Base-by-base conservation (phyloP, 139 green algal species). In the Microglena sp. region DNA sequence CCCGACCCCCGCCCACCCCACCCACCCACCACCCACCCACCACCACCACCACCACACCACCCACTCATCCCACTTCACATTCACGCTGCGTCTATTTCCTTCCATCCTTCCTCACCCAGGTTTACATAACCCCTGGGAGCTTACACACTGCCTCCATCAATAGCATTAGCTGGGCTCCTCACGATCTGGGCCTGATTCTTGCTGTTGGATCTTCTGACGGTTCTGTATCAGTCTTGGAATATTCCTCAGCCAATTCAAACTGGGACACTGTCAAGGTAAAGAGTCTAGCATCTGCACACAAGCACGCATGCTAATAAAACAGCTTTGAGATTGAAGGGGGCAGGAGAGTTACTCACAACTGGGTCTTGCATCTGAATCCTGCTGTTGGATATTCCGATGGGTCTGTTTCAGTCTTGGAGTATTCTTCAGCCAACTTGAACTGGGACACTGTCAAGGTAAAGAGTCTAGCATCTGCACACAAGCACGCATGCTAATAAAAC, bases 131-230 rank as follows among this genome's bases (percentile, higher is more conserved):
- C 2, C 72, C 77, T 21, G 35, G 58, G 1, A 80, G 62, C 15
- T 59, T 86, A 31, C 82, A 86, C 67, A 77, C 77, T 33, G 83
- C 85, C 0, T 95, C 86, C 2, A 88, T 99, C 34, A 99, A 99
- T 78, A 84, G 82, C 65, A 74, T 99, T 5, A 68, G 74, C 27
- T 99, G 89, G 84, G 92, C 89, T 5, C 92, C 93, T 0, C 85
- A 96, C 54, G 91, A 99, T 74, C 75, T 92, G 21, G 94, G 94
- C 0, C 76, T 97, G 1, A 45, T 84, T 5, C 77, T 99, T 5
- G 94, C 94, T 2, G 80, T 77, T 43, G 94, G 77, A 3, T 97
- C 92, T 0, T 93, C 84, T 3, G 94, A 98, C 61, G 94, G 94
- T 8, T 82, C 55, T n/a, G 65, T 96, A 0, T 88, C 77, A 2